Evolutionary conservation across 768 basidiomycete species (phyloP), one percentile per base, ranked within the genome.

Genomic region (Lepiota venenata): DNA sequence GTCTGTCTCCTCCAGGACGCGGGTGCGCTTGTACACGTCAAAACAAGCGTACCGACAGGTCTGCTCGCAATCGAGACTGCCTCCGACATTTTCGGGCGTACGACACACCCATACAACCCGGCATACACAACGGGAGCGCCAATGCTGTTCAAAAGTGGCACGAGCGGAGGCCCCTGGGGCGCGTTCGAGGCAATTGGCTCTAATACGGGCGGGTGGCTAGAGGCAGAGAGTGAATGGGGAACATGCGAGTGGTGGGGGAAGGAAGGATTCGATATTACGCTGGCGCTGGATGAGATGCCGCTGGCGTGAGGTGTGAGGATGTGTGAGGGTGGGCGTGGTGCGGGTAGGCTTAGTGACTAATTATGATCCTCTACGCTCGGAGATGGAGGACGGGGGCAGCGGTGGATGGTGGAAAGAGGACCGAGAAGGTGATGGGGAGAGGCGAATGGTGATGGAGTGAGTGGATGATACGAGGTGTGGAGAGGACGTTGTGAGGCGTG

Each of bases 101-200:
- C 85, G 0, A 73, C 72, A 15, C 89, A 89, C 61, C 87, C 87
- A 0, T 77, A 85, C 69, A 12, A 82, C 82, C 45, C 76, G n/a
- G n/a, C 65, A 82, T n/a, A n/a, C n/a, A n/a, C n/a, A n/a, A n/a
- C n/a, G n/a, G n/a, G n/a, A n/a, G n/a, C n/a, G n/a, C n/a, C n/a
- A n/a, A n/a, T n/a, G 60, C 60, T 62, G 70, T n/a, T n/a, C n/a
- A n/a, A n/a, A n/a, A 12, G 84, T 65, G 11, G 77, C 78, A 27
- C 72, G 75, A 39, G 75, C 74, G 42, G 86, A 72, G 16, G 81
- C n/a, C 81, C 58, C 77, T 78, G 32, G 73, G 0, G 83, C 85
- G 16, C 85, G 74, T 63, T 86, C 83, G 41, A 85, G 62, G 64
- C 85, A 88, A 46, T 79, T 76, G 3, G 78, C 79, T 60, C 79